Evolutionary conservation across 108 stramenopile genomes (phyloP).

Genomic region (Poteriospumella lacustris): DNA sequence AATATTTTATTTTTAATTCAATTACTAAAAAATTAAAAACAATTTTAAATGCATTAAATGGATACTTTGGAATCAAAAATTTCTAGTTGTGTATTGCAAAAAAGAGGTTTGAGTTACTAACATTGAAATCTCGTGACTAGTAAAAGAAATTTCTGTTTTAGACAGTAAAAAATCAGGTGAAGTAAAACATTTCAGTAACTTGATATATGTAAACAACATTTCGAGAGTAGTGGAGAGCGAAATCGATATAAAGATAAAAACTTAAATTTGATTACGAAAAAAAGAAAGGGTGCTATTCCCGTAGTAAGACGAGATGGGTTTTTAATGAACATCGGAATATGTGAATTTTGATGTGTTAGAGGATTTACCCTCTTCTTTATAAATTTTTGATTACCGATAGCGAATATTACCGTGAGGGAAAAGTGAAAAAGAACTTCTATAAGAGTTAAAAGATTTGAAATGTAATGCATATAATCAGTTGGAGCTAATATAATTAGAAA

Average conservation of each 20-base stretch:
- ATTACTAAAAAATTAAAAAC: too few relatives aligned
- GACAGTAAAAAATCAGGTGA: slow-evolving; percentile 26
- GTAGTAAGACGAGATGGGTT: background rate
- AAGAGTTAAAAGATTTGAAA: slow-evolving; percentile 37
- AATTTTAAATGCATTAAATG: slow-evolving; percentile 5
- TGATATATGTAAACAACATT: slow-evolving; percentile 25
- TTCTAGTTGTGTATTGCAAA: slow-evolving; percentile 12
- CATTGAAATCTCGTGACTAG: background rate
- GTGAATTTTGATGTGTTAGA: slow-evolving; percentile 4
- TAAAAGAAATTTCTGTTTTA: slow-evolving; percentile 34
- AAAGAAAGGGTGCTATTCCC: background rate
- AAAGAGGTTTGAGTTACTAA: background rate
- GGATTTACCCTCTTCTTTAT: slow-evolving; percentile 22
- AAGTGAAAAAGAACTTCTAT: slow-evolving; percentile 39
- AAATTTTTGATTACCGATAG: slow-evolving; percentile 43
- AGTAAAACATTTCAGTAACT: slow-evolving; percentile 26
- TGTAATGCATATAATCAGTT: slow-evolving; percentile 37
- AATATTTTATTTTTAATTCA: too few relatives aligned
- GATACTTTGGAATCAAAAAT: background rate
- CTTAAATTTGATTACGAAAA: background rate
- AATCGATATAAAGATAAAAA: slow-evolving; percentile 10
- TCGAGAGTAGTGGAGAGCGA: slow-evolving; percentile 40
- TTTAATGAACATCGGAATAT: background rate
- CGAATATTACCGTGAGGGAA: slow-evolving; percentile 50
- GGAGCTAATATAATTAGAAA: slow-evolving; percentile 18